A percentile compares a stretch with the other conserved stretches of the same genome.
These are phyloP conservation scores for Dioscorea alata DNA, from an alignment of 106 monocot genomes.

Conservation along the genomic window DNA sequence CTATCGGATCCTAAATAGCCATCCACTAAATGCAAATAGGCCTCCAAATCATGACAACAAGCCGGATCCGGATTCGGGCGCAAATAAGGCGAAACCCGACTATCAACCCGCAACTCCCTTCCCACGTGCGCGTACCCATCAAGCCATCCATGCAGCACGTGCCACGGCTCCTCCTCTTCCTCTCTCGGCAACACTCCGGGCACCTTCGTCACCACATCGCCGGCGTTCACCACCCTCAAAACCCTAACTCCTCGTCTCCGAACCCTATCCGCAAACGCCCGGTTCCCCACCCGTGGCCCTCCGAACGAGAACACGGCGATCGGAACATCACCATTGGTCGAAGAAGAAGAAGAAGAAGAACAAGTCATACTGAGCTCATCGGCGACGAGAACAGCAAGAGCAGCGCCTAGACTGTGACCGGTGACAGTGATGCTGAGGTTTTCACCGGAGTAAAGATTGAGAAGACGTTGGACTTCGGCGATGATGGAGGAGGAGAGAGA, in stretches of 20 bases:
- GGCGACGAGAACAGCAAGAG: constrained; percentile 48
- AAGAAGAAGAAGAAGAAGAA: too few species aligned
- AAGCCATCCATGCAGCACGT: too few species aligned
- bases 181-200: constrained; percentile 18
- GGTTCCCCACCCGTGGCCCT: constrained; percentile 53
- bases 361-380: constrained; percentile 25
- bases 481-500: constrained; percentile 43
- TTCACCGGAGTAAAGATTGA: constrained; percentile 42
- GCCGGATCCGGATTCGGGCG: constrained; percentile 48
- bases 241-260: constrained; percentile 31
- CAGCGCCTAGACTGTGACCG: constrained; percentile 80
- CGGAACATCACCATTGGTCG: constrained; percentile 26
- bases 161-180: background rate
- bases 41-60: constrained; percentile 78
- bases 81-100: constrained; percentile 47
- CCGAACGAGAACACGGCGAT: constrained; percentile 66
- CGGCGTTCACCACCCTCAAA: constrained; percentile 52
- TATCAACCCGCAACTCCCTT: constrained; percentile 54
- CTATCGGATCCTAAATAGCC: constrained; percentile 40
- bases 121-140: constrained; percentile 51
- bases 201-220: constrained; percentile 49
- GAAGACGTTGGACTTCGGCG: constrained; percentile 33
- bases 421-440: constrained; percentile 69
- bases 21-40: constrained; percentile 78
- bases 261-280: constrained; percentile 30